Percentiles rank a stretch among this genome's conserved stretches.
Evolutionary conservation across 1,139 yeast genomes (phyloP).

Genomic region (Candida labiduridarum): DNA sequence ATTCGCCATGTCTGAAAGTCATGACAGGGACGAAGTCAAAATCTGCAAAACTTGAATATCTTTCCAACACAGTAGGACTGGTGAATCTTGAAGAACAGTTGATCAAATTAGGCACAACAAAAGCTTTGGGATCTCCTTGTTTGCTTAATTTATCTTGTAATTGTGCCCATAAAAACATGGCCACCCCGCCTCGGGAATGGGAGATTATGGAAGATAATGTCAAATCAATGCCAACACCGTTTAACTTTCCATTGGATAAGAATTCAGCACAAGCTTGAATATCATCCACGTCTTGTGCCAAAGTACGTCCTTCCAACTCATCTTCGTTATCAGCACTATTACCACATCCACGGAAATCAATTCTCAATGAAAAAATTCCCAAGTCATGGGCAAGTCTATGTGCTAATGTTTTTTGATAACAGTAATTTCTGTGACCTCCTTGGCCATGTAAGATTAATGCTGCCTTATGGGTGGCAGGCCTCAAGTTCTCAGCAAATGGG

Average conservation of each 20-base stretch:
- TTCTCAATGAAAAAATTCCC: constrained; percentile 68
- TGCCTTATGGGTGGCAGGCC: constrained; percentile 42
- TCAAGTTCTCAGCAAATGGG: constrained; percentile 28
- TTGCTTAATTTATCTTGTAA: constrained; percentile 37
- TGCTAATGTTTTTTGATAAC: constrained; percentile 70
- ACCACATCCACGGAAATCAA: constrained; percentile 89
- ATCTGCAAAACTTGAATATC: constrained; percentile 27
- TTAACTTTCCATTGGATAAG: constrained; percentile 35
- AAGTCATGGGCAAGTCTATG: constrained; percentile 55
- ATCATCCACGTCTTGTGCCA: constrained; percentile 70
- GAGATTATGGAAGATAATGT: constrained; percentile 60
- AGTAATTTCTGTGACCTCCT: constrained; percentile 81
- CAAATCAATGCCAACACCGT: constrained; percentile 42
- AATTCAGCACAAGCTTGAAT: constrained; percentile 56
- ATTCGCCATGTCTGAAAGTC: constrained; percentile 51
- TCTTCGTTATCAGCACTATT: constrained; percentile 61
- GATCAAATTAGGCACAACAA: constrained; percentile 62
- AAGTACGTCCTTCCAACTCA: constrained; percentile 50
- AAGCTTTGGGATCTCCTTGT: constrained; percentile 28
- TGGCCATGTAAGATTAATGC: constrained; percentile 68
- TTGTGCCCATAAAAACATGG: constrained; percentile 75
- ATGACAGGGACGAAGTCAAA: constrained; percentile 20
- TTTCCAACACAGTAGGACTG: constrained; percentile 37
- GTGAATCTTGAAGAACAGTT: constrained; percentile 72
- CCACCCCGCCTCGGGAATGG: constrained; percentile 81